phyloP scores from a whole-genome alignment of 2,329 filamentous ascomycete species.

The Fusarium torreyae region DNA sequence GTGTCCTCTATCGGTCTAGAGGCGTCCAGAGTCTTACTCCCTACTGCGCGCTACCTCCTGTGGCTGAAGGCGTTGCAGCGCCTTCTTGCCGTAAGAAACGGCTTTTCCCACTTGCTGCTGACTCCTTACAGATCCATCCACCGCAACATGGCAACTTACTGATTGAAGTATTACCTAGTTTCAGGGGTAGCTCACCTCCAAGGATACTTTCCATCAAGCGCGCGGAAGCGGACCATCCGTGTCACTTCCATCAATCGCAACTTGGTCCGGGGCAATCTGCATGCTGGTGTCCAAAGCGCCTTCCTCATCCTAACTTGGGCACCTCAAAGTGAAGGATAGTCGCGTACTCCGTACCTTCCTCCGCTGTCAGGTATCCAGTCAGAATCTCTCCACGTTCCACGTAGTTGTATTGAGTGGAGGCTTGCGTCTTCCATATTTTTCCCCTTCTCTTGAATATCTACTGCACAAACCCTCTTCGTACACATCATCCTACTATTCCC shows the following conservation, averaged over 20 bases:
- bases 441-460: neutral
- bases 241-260: constrained; percentile 36
- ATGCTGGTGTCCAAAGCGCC: constrained; percentile 19
- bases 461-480: constrained; percentile 1
- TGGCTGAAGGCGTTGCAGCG: constrained; percentile 30
- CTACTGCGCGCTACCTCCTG: constrained; percentile 21
- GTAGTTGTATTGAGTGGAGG: constrained; percentile 34
- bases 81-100: constrained; percentile 15
- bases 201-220: constrained; percentile 25
- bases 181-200: constrained; percentile 34
- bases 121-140: constrained; percentile 11
- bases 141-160: constrained; percentile 12
- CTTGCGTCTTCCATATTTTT: constrained; percentile 9
- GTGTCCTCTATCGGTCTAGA: neutral
- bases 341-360: constrained; percentile 40
- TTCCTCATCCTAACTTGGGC: constrained; percentile 12
- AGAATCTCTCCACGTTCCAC: constrained; percentile 42
- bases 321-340: constrained; percentile 2
- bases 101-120: constrained; percentile 19
- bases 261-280: constrained; percentile 6
- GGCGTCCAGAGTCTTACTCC: constrained; percentile 4
- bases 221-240: constrained; percentile 14
- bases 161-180: constrained; percentile 17
- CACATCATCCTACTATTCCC: constrained; percentile 21
- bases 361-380: constrained; percentile 21